A percentile compares a stretch with the other conserved stretches of the same genome.
Evolutionary conservation across 2,329 filamentous ascomycete genomes (phyloP).

Genomic region (Ophiosphaerella korrae): DNA sequence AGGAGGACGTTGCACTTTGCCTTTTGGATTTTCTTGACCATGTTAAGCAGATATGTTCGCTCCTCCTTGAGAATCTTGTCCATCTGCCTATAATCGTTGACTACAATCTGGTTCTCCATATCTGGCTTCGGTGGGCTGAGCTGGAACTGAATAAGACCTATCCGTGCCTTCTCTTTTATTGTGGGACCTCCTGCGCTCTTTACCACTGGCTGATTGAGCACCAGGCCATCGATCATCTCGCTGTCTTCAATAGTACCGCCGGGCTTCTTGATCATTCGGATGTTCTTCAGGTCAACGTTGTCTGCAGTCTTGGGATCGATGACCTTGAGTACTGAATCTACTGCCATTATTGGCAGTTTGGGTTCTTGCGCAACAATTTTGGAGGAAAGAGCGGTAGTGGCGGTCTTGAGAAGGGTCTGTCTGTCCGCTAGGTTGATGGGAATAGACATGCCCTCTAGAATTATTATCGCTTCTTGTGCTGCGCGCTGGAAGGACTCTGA

Average conservation of each 20-base stretch:
- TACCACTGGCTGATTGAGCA: slow-evolving; percentile 88
- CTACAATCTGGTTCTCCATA: slow-evolving; percentile 99
- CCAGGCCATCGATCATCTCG: slow-evolving; percentile 93
- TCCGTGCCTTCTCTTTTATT: slow-evolving; percentile 95
- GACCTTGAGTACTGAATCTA: slow-evolving; percentile 92
- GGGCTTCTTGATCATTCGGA: slow-evolving; percentile 95
- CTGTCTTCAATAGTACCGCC: slow-evolving; percentile 98
- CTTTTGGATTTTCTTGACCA: slow-evolving; percentile 99
- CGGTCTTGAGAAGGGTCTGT: slow-evolving; percentile 89
- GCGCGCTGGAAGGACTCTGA: slow-evolving; percentile 97
- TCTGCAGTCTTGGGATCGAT: slow-evolving; percentile 95
- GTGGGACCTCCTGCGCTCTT: slow-evolving; percentile 91
- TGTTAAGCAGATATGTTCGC: slow-evolving; percentile 94
- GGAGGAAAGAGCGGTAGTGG: slow-evolving; percentile 94
- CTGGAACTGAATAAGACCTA: slow-evolving; percentile 98
- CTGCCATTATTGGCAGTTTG: slow-evolving; percentile 95
- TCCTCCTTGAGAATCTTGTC: slow-evolving; percentile 99
- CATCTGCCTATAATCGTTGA: slow-evolving; percentile 99
- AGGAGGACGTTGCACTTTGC: slow-evolving; percentile 98
- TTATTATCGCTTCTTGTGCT: slow-evolving; percentile 82
- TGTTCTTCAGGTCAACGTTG: slow-evolving; percentile 96
- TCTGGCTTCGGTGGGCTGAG: slow-evolving; percentile 97
- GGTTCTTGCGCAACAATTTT: slow-evolving; percentile 99
- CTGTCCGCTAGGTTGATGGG: slow-evolving; percentile 89
- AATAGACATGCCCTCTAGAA: slow-evolving; percentile 93